These are phyloP conservation scores for Fusarium sp. DNA, from an alignment of 2,329 filamentous ascomycete species.

Conservation along the genomic window DNA sequence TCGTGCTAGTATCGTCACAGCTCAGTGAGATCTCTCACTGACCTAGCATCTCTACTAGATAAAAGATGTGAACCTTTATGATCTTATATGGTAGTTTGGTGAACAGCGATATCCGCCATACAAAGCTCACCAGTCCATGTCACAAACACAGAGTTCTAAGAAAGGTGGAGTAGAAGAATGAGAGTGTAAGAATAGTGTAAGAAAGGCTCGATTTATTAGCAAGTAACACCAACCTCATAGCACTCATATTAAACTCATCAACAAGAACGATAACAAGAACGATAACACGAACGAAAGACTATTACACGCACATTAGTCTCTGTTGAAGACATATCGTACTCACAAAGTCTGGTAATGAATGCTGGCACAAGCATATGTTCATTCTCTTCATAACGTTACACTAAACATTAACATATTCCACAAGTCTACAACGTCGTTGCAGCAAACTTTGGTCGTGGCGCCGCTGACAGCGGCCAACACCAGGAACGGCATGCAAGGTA, in stretches of 20 bases:
- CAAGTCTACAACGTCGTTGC: constrained; percentile 12
- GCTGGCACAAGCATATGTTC: neutral
- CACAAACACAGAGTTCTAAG: too few species aligned
- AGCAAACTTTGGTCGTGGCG: constrained; percentile 36
- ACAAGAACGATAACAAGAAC: too few species aligned
- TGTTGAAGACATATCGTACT: too few species aligned
- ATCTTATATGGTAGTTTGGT: too few species aligned
- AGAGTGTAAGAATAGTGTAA: neutral
- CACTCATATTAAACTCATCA: neutral
- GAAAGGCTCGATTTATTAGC: neutral
- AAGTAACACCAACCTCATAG: neutral
- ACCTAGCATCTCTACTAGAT: neutral
- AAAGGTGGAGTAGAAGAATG: neutral
- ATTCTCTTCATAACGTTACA: neutral
- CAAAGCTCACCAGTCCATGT: too few species aligned
- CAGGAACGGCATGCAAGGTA: constrained; percentile 45
- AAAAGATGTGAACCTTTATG: too few species aligned
- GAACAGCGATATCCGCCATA: too few species aligned
- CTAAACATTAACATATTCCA: neutral
- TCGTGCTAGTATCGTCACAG: neutral
- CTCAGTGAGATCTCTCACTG: neutral
- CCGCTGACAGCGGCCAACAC: constrained; percentile 26
- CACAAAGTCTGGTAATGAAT: neutral
- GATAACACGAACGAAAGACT: too few species aligned
- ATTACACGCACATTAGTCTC: too few species aligned